Base-by-base conservation (phyloP, 345 rosid species). In the Euphorbia pulcherrima region DNA sequence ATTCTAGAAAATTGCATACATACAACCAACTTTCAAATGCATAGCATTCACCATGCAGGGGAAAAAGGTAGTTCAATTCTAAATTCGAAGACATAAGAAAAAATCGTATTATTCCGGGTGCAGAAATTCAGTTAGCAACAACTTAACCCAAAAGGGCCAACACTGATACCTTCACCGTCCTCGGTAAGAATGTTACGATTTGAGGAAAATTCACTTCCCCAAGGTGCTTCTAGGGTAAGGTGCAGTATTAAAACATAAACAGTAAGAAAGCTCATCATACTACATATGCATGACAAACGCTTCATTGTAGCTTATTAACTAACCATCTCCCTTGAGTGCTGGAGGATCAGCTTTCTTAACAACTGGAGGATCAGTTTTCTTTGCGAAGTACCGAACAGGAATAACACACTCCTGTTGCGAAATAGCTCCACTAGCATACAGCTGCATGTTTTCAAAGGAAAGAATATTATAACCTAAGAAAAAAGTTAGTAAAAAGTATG, bases 311-410 rank as follows among this genome's bases (percentile, higher is more conserved):
- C 1, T 30, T 39, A 72, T 29, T 33, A 24, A 82, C 96, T 29
- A 72, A 94, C 97, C 89, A 76, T 91, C 99, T 84, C 99, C 99
- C 77, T 84, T 88, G 26, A 83, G 86, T 6, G 82, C 75, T 12
- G 82, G 50, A 58, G 88, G 89, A 71, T 90, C 85, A 77, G 96
- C 87, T 77, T 81, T 90, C 69, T 87, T n/a, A n/a, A n/a, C n/a
- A n/a, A n/a, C n/a, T n/a, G n/a, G n/a, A n/a, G n/a, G n/a, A n/a
- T n/a, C n/a, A n/a, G n/a, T n/a, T n/a, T n/a, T n/a, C n/a, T n/a
- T 88, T n/a, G 97, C 90, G 50, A 79, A 94, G 68, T 72, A 88
- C 20, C 97, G 95, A 21, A 88, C 83, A 3, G 88, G 82, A 68
- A 83, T 41, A 50, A 75, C 81, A 78, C 64, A 77, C 11, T 88